Base-by-base conservation (phyloP, 2,329 filamentous ascomycete species). In the Fusarium poae region DNA sequence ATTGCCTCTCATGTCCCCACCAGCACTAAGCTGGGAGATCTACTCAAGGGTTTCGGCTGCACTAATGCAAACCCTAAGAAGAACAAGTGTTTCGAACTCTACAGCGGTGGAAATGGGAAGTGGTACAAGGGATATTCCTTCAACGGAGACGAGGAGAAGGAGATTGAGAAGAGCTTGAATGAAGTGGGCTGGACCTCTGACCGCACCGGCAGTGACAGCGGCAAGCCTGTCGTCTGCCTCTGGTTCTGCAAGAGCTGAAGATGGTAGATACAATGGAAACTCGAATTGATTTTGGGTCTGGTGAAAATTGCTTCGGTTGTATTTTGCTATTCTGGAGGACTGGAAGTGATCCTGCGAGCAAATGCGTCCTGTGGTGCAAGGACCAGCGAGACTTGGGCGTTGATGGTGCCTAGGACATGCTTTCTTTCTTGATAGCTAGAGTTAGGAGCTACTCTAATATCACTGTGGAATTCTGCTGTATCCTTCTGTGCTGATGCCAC, bases 31-130 rank as follows among this genome's bases (percentile, higher is more conserved):
- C 74, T 91, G 15, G 83, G 78, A 0, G 85, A 90, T 53, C 76
- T 92, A 16, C 81, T 92, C 71, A 80, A 82, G 65, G 84, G 87
- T 1, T 85, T 90, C 35, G 88, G 88, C 1, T 87, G 86, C 40
- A 78, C 74, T 8, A 89, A 89, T 68, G 74, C 80, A 0, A 70
- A 76, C 0, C 71, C 82, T 0, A 82, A 82, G 71, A 86, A 86
- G 74, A 89, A 91, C 70, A 80, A 79, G 59, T 82, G 90, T 66
- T 84, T 83, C 46, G 88, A 90, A 78, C 78, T 89, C 6, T 79
- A 85, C 29, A 80, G 84, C 37, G 85, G 83, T 5, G 86, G 85
- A 0, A 82, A 84, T 25, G 88, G 88, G 0, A 80, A 78, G 30
- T 92, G 89, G 88, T 84, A 86, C 70, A 84, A 83, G 65, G 88